Evolutionary conservation across 2,329 filamentous ascomycete genomes (phyloP), one percentile per base, ranked within the genome.

Genomic region (Apiospora pterosperma): DNA sequence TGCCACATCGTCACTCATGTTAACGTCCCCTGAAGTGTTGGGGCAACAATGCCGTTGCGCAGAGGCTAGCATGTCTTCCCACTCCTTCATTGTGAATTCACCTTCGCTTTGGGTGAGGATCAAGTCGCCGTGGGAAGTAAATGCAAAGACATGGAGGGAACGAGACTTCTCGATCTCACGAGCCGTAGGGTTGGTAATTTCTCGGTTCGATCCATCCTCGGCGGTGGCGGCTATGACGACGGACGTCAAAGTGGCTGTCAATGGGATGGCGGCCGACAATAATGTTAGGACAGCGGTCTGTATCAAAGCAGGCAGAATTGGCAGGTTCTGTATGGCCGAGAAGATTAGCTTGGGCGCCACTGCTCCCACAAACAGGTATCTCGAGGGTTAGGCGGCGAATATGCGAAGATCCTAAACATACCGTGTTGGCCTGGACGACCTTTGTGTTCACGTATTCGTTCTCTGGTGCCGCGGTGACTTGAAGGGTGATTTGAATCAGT

Each of bases 41-140:
- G 72, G 71, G 70, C 84, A 90, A 76, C 93, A 97, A 59, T 90
- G 82, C 42, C 80, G 78, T 72, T 88, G 83, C 38, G 91, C 93
- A 55, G 82, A 79, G 67, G 89, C 84, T 68, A 89, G 87, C 21
- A 91, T 86, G 52, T 84, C 80, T 64, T 93, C 87, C 93, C 94
- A 97, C 68, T 90, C 89, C 16, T 88, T 83, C 69, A 91, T 82
- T 59, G 87, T 86, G 74, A 97, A 98, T 4, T 80, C 79, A 0
- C 95, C 95, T 71, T 95, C 88, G 72, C 93, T 97, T 78, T 97
- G 92, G 38, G 87, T 89, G 48, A 97, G 78, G 25, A 97, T 78
- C 62, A 97, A 80, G 65, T 92, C 88, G 10, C 90, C 86, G 62
- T 88, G 82, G 1, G 89, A 88, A n/a, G 90, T 90, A 75, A 96